phyloP scores from a whole-genome alignment of 331 rosid species.

The Prunus yedoensis region DNA sequence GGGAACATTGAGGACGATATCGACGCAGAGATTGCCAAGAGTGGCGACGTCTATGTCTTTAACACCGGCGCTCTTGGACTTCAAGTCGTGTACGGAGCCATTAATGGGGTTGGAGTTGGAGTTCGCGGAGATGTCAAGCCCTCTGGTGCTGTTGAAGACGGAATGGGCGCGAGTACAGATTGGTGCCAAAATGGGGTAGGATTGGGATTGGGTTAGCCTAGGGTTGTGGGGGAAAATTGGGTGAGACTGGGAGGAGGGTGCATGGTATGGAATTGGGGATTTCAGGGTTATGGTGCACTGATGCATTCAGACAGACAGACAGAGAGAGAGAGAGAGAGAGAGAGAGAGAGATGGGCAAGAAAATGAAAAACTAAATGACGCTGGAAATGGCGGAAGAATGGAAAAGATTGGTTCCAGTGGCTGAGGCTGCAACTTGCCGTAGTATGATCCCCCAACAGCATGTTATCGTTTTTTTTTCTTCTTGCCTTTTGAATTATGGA shows the following conservation, averaged over 20 bases:
- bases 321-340: neutral
- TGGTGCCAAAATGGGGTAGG: conserved; percentile 24
- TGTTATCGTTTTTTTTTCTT: too few species aligned
- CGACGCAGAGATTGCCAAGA: conserved; percentile 85
- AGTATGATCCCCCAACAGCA: too few species aligned
- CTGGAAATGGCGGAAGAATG: neutral
- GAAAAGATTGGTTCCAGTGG: neutral
- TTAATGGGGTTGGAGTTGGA: conserved; percentile 11
- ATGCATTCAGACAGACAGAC: conserved; percentile 56
- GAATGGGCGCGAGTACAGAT: neutral
- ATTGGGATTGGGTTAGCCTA: conserved; percentile 8
- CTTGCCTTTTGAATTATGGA: too few species aligned
- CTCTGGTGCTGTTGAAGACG: conserved; percentile 40
- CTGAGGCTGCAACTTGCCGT: too few species aligned
- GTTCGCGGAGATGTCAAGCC: conserved; percentile 29
- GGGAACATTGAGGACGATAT: conserved; percentile 84
- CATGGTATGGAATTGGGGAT: conserved; percentile 39
- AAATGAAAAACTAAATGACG: neutral
- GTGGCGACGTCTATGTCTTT: conserved; percentile 81
- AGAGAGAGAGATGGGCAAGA: neutral
- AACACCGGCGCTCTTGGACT: conserved; percentile 18
- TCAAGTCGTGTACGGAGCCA: conserved; percentile 29
- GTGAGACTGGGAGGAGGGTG: conserved; percentile 22
- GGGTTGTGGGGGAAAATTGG: conserved; percentile 21
- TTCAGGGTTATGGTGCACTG: conserved; percentile 37